Evolutionary conservation across 2,329 filamentous ascomycete genomes (phyloP), one percentile per base, ranked within the genome.

Genomic region (Fusarium miscanthi): DNA sequence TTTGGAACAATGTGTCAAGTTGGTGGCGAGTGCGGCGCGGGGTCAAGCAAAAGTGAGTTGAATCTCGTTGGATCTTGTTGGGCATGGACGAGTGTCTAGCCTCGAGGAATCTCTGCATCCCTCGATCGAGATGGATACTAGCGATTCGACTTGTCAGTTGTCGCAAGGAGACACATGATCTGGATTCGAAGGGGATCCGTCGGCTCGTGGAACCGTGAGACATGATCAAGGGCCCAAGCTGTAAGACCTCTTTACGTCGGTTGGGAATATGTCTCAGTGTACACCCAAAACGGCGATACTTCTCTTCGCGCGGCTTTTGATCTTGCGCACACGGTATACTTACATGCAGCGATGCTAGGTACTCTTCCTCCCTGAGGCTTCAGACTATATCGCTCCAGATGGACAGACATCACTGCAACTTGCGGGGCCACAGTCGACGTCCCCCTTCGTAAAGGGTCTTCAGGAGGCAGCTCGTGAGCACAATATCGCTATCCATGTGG

Each of bases 341-440:
- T 68, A 76, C 67, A 43, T 23, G 17, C 53, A 17, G 43, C 21
- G 13, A 30, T 70, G 93, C 19, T 63, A 69, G 89, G 90, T 93
- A 23, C 88, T 98, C 54, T 98, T 98, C 84, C 91, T 98, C 59
- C 95, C 95, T 17, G 95, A 98, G 87, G 95, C 95, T 30, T 90
- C 90, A 63, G 94, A 97, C 84, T 98, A 97, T 85, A 94, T 98
- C 76, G 92, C 90, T 25, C 85, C 87, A 4, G 91, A 90, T 2
- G 85, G 91, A 5, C 81, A 88, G 16, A 91, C 95, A 76, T 92
- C 92, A 0, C 82, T 94, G 13, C 86, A 89, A 8, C 90, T 98
- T 14, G 94, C 90, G 71, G 88, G 87, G 64, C 87, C 94, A 6
- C 88, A 91, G 42, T 80, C 86, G 5, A 84, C 86, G 27, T 94